These are phyloP conservation scores for Cladobotryum mycophilum DNA, from an alignment of 2,329 filamentous ascomycete species.

Conservation along the genomic window DNA sequence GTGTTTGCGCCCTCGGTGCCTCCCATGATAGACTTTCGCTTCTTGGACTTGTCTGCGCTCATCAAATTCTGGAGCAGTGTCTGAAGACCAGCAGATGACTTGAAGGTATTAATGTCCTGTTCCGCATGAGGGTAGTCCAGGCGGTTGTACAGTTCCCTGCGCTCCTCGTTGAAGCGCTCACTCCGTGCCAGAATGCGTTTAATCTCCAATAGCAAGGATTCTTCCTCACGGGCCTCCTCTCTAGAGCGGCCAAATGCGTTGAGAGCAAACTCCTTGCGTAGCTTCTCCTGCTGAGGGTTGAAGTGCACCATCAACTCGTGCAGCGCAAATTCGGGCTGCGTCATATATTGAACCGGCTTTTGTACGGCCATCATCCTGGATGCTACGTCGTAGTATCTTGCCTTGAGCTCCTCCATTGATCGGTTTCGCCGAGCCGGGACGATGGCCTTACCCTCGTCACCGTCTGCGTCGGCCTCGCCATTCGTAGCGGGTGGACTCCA, in stretches of 20 bases:
- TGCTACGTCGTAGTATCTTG: conserved; percentile 81
- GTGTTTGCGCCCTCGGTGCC: conserved; percentile 48
- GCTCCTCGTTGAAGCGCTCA: conserved; percentile 79
- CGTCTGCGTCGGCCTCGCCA: conserved; percentile 39
- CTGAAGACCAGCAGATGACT: conserved; percentile 72
- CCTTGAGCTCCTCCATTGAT: conserved; percentile 84
- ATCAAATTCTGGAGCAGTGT: conserved; percentile 77
- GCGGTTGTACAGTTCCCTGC: conserved; percentile 77
- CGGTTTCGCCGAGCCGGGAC: conserved; percentile 50
- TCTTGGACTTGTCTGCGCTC: conserved; percentile 80
- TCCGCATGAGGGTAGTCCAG: conserved; percentile 72
- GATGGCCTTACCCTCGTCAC: conserved; percentile 46
- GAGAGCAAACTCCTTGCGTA: conserved; percentile 78
- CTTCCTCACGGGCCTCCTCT: conserved; percentile 89
- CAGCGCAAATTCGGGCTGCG: conserved; percentile 69
- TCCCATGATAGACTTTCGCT: conserved; percentile 64
- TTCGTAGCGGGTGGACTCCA: conserved; percentile 47
- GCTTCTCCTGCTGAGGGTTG: conserved; percentile 70
- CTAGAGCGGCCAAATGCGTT: conserved; percentile 71
- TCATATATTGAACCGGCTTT: conserved; percentile 82
- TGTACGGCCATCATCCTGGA: conserved; percentile 75
- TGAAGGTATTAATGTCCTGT: conserved; percentile 70
- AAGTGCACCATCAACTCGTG: conserved; percentile 86
- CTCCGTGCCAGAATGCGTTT: conserved; percentile 85
- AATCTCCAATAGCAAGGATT: conserved; percentile 80